phyloP scores from a whole-genome alignment of 2,329 filamentous ascomycete genomes.

The Colletotrichum shisoi region DNA sequence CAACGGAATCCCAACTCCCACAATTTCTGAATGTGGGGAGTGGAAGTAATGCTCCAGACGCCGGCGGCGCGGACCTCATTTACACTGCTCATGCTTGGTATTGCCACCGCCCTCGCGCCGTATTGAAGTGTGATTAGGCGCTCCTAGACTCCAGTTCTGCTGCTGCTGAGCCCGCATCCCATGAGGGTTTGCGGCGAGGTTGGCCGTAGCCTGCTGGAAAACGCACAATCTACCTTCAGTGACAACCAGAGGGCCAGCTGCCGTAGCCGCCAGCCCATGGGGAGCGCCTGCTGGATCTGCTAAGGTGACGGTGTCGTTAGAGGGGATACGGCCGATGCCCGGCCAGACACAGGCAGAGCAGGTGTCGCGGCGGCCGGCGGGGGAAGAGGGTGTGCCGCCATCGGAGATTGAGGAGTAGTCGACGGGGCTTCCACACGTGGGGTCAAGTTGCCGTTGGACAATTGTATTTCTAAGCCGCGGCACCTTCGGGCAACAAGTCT shows the following conservation, averaged over 20 bases:
- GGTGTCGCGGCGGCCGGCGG: background rate
- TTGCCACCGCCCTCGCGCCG: conserved; percentile 12
- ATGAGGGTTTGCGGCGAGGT: conserved; percentile 24
- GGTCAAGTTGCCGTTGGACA: conserved; percentile 31
- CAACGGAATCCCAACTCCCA: conserved; percentile 18
- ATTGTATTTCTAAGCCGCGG: conserved; percentile 35
- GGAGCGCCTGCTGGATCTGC: conserved; percentile 29
- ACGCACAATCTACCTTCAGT: conserved; percentile 9
- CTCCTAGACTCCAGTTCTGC: background rate
- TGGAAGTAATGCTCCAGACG: conserved; percentile 24
- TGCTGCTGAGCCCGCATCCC: conserved; percentile 17
- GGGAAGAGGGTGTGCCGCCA: conserved; percentile 30
- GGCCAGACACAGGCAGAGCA: background rate
- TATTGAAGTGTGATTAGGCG: background rate
- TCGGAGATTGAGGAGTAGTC: conserved; percentile 32
- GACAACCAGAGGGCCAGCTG: conserved; percentile 10
- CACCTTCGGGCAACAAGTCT: conserved; percentile 12
- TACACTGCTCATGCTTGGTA: conserved; percentile 13
- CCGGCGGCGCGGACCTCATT: conserved; percentile 36
- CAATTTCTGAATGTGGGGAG: conserved; percentile 15
- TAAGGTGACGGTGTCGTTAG: conserved; percentile 14
- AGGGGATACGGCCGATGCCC: conserved; percentile 30
- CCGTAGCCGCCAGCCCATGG: conserved; percentile 15
- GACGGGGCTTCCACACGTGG: conserved; percentile 28
- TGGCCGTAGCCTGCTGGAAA: conserved; percentile 29